Conservation (phyloP, 495 filamentous ascomycete species). For the Bryoglossum gracile region DNA sequence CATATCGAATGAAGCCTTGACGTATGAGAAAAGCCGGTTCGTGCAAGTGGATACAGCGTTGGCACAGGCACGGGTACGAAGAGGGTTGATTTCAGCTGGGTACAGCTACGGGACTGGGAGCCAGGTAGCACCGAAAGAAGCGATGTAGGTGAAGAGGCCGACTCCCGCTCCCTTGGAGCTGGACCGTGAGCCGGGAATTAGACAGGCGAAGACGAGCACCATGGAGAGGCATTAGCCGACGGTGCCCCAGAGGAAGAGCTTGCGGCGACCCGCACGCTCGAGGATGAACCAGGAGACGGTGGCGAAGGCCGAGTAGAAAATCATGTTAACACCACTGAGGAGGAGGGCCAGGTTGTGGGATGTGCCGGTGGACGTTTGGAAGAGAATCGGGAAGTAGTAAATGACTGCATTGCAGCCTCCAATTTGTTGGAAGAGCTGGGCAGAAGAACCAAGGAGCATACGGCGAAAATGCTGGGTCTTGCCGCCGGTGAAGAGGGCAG, state of each 20-base stretch:
- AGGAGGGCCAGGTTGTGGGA: constrained; percentile 55
- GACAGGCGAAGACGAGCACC: constrained; percentile 65
- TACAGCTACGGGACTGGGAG: constrained; percentile 62
- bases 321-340: constrained; percentile 72
- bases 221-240: constrained; percentile 63
- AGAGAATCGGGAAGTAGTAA: constrained; percentile 76
- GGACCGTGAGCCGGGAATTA: constrained; percentile 49
- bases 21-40: constrained; percentile 75
- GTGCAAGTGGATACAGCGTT: constrained; percentile 69
- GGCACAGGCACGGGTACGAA: constrained; percentile 66
- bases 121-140: constrained; percentile 69
- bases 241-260: constrained; percentile 63
- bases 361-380: constrained; percentile 55
- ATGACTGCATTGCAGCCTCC: constrained; percentile 75
- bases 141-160: constrained; percentile 75
- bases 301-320: constrained; percentile 70
- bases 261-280: constrained; percentile 64
- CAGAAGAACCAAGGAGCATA: constrained; percentile 51
- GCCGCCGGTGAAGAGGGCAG: constrained; percentile 51
- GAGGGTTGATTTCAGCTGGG: constrained; percentile 67
- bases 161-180: constrained; percentile 65
- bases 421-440: constrained; percentile 74
- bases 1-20: constrained; percentile 61
- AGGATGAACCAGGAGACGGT: constrained; percentile 78
- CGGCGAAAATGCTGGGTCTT: constrained; percentile 61